Base-by-base conservation (phyloP, 75 land plant genomes). In the Adiantum capillusveneris region DNA sequence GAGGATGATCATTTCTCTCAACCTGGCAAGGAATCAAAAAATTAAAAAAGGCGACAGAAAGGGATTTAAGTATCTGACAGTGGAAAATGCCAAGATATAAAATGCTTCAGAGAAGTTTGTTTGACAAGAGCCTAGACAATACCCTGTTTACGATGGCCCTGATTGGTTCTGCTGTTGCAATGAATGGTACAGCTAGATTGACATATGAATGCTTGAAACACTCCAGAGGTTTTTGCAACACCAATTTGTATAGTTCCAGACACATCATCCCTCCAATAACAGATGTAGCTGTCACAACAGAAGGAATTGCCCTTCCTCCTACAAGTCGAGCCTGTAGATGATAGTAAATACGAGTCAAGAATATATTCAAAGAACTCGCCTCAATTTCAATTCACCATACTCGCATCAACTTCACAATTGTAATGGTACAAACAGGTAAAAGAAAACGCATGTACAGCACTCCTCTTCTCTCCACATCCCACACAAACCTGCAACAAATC, bases 251-350 rank as follows among this genome's bases (percentile, higher is more conserved):
- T 17, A 78, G 68, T 59, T 78, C 80, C 14, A 78, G 71, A 59
- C 80, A 78, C 78, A 78, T 78, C 56, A 78, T 41, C 6, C 80
- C 80, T 16, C 79, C 80, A 36, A 78, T 68, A 58, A 78, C 72
- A 36, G 80, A 60, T 63, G 76, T 60, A 18, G 72, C 27, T 6
- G 72, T 78, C 44, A 78, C 50, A 41, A 78, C 68, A 30, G 80
- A 56, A 19, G 80, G 80, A 26, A 75, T 64, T 29, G 53, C 66
- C 34, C 65, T 65, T 46, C 80, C 80, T 7, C 78, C 80, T 39
- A 78, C 31, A 29, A 78, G 66, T 58, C 80, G 66, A 42, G 78
- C 80, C 80, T 78, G 68, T 19, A 56, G 62, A 34, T n/a, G n/a
- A n/a, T n/a, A n/a, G n/a, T n/a, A n/a, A n/a, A n/a, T n/a, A n/a